phyloP scores from a whole-genome alignment of 2,329 filamentous ascomycete genomes.

The Chalara sp. region DNA sequence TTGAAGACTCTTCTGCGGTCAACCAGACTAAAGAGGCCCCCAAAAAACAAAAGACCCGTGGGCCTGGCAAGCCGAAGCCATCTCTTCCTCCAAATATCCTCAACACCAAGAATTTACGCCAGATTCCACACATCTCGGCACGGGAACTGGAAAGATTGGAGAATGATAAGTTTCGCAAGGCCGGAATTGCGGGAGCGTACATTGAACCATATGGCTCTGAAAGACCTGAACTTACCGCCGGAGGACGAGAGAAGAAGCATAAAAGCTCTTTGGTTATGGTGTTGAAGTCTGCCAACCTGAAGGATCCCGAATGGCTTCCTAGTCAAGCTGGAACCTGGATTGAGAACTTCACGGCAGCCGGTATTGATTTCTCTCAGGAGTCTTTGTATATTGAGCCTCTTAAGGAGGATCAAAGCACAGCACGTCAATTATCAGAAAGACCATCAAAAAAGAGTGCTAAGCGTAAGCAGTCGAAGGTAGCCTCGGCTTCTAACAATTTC shows the following conservation, averaged over 20 bases:
- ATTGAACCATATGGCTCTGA: conserved; percentile 8
- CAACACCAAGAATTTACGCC: not conserved
- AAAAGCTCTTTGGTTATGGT: conserved; percentile 27
- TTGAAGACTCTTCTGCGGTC: too few relatives aligned
- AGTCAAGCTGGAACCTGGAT: conserved; percentile 12
- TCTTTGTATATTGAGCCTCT: too few relatives aligned
- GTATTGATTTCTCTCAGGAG: not conserved
- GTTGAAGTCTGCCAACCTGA: conserved; percentile 25
- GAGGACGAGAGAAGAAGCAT: conserved; percentile 17
- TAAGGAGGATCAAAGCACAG: too few relatives aligned
- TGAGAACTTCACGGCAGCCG: conserved; percentile 2
- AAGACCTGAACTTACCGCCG: not conserved
- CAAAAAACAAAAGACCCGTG: too few relatives aligned
- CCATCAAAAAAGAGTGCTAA: too few relatives aligned
- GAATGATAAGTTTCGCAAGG: conserved; percentile 6
- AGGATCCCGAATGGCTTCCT: conserved; percentile 11
- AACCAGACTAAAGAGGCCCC: too few relatives aligned
- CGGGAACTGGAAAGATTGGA: conserved; percentile 4
- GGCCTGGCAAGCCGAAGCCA: too few relatives aligned
- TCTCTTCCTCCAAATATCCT: too few relatives aligned
- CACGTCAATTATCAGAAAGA: too few relatives aligned
- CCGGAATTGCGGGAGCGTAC: conserved; percentile 11
- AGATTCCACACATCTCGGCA: not conserved
- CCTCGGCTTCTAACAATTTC: too few relatives aligned
- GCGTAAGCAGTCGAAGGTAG: too few relatives aligned